These are phyloP conservation scores for Herpotrichia juniperi DNA, from an alignment of 2,329 filamentous ascomycete genomes.

Conservation along the genomic window DNA sequence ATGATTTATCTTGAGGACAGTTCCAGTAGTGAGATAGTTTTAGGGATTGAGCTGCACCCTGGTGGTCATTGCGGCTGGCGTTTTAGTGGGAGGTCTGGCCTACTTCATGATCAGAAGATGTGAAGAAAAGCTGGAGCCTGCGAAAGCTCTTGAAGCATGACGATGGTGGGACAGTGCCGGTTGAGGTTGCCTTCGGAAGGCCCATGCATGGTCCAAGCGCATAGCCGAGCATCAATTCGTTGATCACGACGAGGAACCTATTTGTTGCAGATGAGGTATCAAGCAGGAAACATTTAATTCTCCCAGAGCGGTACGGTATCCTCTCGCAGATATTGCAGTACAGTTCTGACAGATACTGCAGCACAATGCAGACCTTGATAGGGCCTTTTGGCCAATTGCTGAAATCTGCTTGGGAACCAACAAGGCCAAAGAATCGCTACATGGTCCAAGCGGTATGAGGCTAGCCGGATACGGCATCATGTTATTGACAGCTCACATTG, in stretches of 20 bases:
- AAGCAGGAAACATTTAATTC: too few species aligned
- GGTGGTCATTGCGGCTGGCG: not conserved
- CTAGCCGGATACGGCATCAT: not conserved
- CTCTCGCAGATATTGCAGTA: too few species aligned
- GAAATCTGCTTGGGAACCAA: too few species aligned
- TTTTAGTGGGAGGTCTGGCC: not conserved
- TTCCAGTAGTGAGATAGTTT: not conserved
- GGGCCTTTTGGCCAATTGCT: too few species aligned
- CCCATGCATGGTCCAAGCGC: not conserved
- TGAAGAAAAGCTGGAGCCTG: slow-evolving; percentile 3
- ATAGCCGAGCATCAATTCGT: too few species aligned
- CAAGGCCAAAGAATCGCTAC: too few species aligned
- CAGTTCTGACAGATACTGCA: too few species aligned
- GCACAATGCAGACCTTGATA: too few species aligned
- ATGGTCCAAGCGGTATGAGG: not conserved
- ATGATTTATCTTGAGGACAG: not conserved
- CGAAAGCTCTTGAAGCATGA: not conserved
- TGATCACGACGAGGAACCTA: too few species aligned
- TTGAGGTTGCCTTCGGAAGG: slow-evolving; percentile 15
- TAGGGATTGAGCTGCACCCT: not conserved
- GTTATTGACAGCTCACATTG: not conserved
- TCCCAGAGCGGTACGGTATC: too few species aligned
- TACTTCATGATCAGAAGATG: not conserved
- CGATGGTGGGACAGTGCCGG: not conserved
- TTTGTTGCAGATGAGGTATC: too few species aligned